These are phyloP conservation scores for Ophiocordyceps camponoti-leonardi DNA, from an alignment of 2,329 filamentous ascomycete species.

Conservation along the genomic window DNA sequence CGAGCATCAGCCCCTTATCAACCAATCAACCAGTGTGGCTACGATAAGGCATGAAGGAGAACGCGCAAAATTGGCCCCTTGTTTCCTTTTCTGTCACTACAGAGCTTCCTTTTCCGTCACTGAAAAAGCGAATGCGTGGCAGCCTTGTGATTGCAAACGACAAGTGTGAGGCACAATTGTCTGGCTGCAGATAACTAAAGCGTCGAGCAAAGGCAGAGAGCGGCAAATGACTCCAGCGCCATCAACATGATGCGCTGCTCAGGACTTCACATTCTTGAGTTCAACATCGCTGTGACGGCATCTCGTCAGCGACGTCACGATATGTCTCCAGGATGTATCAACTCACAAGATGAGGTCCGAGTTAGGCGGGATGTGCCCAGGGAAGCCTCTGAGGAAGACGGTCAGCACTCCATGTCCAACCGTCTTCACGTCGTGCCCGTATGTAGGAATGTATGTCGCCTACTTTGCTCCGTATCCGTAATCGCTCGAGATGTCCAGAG, in stretches of 20 bases:
- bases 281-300: conserved; percentile 1
- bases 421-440: conserved; percentile 9
- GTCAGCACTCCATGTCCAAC: conserved; percentile 1
- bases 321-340: too few relatives aligned
- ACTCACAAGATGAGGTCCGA: conserved; percentile 75
- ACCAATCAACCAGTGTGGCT: too few relatives aligned
- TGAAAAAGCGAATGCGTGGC: too few relatives aligned
- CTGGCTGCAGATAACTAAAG: background rate
- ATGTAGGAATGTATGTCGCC: too few relatives aligned
- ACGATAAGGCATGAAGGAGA: too few relatives aligned
- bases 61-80: too few relatives aligned
- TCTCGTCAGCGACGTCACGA: background rate
- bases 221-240: background rate
- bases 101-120: too few relatives aligned
- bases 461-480: conserved; percentile 6
- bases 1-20: too few relatives aligned
- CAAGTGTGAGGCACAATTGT: background rate
- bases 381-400: conserved; percentile 45
- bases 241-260: background rate
- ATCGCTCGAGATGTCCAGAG: conserved; percentile 52
- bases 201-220: background rate
- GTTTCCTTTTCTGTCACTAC: too few relatives aligned
- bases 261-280: conserved; percentile 1
- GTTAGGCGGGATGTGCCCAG: conserved; percentile 57
- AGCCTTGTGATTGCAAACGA: too few relatives aligned